These are phyloP conservation scores for Akanthomyces uredinophilus DNA, from an alignment of 2,329 filamentous ascomycete species.

Conservation along the genomic window DNA sequence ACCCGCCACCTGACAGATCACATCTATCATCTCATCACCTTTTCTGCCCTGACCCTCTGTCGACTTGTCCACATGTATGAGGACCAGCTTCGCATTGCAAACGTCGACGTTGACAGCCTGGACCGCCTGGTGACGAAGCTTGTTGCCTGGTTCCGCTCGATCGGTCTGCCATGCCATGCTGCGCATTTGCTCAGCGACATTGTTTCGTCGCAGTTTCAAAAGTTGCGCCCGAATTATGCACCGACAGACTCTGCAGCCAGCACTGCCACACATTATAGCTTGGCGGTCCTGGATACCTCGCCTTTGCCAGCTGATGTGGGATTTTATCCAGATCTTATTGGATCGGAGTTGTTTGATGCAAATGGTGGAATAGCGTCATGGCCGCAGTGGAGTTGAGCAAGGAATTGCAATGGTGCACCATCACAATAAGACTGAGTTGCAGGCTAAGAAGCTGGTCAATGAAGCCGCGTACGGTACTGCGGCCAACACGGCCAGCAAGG, in stretches of 20 bases:
- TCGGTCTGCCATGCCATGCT: constrained; percentile 23
- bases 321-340: too few relatives aligned
- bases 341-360: too few relatives aligned
- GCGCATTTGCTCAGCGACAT: constrained; percentile 23
- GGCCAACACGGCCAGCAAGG: too few relatives aligned
- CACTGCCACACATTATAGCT: too few relatives aligned
- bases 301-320: too few relatives aligned
- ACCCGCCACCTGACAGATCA: constrained; percentile 26
- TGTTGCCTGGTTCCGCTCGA: constrained; percentile 21
- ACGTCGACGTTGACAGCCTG: constrained; percentile 16
- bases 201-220: constrained; percentile 21
- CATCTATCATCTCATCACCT: constrained; percentile 26
- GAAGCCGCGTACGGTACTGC: too few relatives aligned
- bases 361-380: too few relatives aligned
- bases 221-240: constrained; percentile 13
- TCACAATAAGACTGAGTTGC: too few relatives aligned
- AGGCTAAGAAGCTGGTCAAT: too few relatives aligned
- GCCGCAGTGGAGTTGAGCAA: too few relatives aligned
- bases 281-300: too few relatives aligned
- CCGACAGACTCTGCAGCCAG: neutral
- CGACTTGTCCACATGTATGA: constrained; percentile 23
- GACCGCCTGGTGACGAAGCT: constrained; percentile 16
- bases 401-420: too few relatives aligned
- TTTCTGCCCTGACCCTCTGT: constrained; percentile 23
- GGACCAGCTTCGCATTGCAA: constrained; percentile 16